Evolutionary conservation across 179 eudicot species (phyloP).

Genomic region (Beta macrorhiza): DNA sequence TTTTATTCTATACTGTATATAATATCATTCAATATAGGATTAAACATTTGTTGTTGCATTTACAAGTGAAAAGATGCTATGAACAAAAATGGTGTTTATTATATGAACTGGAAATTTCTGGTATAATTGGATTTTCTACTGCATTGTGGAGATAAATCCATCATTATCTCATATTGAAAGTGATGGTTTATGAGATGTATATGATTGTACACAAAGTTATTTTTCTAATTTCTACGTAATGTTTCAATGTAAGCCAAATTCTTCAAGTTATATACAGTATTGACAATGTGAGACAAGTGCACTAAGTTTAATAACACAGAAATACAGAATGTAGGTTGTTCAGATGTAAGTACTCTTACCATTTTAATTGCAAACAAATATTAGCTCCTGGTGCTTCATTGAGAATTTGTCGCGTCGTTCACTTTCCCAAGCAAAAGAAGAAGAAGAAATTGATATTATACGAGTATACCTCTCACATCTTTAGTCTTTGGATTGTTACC

Average conservation of each 20-base stretch:
- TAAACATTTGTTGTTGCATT: too few relatives aligned
- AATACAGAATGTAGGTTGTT: neutral
- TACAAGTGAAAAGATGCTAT: too few relatives aligned
- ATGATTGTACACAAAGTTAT: neutral
- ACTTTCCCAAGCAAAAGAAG: neutral
- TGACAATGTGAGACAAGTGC: neutral
- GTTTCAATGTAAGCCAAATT: neutral
- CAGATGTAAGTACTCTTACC: neutral
- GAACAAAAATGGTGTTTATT: too few relatives aligned
- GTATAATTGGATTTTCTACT: neutral
- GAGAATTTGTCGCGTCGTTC: neutral
- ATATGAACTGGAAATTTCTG: too few relatives aligned
- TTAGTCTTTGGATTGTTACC: neutral
- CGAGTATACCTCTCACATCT: neutral
- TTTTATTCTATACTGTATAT: too few relatives aligned
- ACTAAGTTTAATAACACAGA: neutral
- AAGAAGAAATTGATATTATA: neutral
- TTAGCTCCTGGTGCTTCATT: neutral
- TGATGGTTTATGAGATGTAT: neutral
- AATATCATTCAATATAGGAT: too few relatives aligned
- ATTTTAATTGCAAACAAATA: neutral
- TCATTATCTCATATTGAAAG: neutral
- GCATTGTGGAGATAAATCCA: too few relatives aligned
- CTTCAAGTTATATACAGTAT: neutral
- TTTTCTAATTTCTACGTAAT: neutral